These are phyloP conservation scores for Pestalotiopsis fici DNA, from an alignment of 2,329 filamentous ascomycete genomes.

Conservation along the genomic window DNA sequence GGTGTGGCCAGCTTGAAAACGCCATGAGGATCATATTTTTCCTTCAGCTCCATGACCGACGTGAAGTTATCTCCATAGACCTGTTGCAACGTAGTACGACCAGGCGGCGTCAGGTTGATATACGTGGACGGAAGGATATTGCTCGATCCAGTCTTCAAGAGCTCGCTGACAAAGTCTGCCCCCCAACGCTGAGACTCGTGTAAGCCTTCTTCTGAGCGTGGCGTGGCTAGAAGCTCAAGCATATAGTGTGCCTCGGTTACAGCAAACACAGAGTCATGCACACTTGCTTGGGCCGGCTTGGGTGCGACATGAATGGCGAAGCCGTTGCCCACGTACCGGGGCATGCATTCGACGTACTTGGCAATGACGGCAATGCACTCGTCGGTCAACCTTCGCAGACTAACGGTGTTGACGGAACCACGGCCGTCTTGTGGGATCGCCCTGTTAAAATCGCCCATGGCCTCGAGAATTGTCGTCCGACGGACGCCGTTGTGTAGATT, in stretches of 20 bases:
- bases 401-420: not conserved
- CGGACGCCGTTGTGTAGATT: not conserved
- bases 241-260: not conserved
- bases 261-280: not conserved
- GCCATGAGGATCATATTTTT: not conserved
- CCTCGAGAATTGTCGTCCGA: not conserved
- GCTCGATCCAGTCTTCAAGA: not conserved
- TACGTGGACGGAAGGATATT: not conserved
- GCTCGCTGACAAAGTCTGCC: not conserved
- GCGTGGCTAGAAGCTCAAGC: not conserved
- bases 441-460: not conserved
- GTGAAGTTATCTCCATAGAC: not conserved
- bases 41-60: not conserved
- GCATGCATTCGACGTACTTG: not conserved
- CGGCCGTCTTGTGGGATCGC: not conserved
- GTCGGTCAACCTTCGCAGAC: not conserved
- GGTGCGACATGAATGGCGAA: not conserved
- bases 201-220: not conserved
- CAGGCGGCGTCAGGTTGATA: not conserved
- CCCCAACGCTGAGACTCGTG: not conserved
- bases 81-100: no score
- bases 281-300: not conserved
- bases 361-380: not conserved
- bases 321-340: not conserved
- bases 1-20: constrained; percentile 1